Percentiles rank a stretch among this genome's conserved stretches.
Conservation (phyloP, 2,329 filamentous ascomycete genomes). For the Phialemoniopsis sp. region DNA sequence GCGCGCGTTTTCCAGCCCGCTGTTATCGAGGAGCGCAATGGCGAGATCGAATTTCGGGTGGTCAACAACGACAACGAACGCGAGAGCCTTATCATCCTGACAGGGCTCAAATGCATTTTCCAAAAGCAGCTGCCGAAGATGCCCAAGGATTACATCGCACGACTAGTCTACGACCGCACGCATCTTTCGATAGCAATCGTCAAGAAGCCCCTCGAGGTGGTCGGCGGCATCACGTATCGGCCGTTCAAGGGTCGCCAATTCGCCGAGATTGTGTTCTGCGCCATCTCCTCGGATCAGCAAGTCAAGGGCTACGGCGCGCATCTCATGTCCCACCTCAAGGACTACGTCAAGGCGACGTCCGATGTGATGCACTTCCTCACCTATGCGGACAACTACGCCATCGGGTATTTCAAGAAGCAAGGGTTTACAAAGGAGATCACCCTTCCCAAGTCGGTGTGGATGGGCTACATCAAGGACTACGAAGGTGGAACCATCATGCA, state of each 20-base stretch:
- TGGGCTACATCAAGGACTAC: constrained; percentile 99
- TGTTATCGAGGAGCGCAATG: constrained; percentile 87
- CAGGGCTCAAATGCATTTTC: constrained; percentile 94
- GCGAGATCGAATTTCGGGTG: constrained; percentile 94
- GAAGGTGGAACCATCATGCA: constrained; percentile 99
- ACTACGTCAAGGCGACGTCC: constrained; percentile 96
- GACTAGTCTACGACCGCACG: constrained; percentile 93
- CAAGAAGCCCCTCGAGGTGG: constrained; percentile 93
- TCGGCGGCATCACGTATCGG: constrained; percentile 93
- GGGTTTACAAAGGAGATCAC: constrained; percentile 99
- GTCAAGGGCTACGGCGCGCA: constrained; percentile 98
- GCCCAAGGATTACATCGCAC: constrained; percentile 98
- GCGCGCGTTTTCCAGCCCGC: constrained; percentile 55
- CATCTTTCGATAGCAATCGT: constrained; percentile 96
- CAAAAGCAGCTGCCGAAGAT: constrained; percentile 98
- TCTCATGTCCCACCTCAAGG: constrained; percentile 95
- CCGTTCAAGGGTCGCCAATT: constrained; percentile 90
- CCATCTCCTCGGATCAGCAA: constrained; percentile 95
- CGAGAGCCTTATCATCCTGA: constrained; percentile 90
- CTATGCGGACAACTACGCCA: constrained; percentile 98
- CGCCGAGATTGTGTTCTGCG: constrained; percentile 98
- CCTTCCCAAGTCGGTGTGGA: constrained; percentile 85
- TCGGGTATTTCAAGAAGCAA: constrained; percentile 98
- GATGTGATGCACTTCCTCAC: constrained; percentile 98
- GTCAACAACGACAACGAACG: constrained; percentile 92